phyloP scores from a whole-genome alignment of 2,329 filamentous ascomycete genomes.

The Aotearoamyces nothofagi region DNA sequence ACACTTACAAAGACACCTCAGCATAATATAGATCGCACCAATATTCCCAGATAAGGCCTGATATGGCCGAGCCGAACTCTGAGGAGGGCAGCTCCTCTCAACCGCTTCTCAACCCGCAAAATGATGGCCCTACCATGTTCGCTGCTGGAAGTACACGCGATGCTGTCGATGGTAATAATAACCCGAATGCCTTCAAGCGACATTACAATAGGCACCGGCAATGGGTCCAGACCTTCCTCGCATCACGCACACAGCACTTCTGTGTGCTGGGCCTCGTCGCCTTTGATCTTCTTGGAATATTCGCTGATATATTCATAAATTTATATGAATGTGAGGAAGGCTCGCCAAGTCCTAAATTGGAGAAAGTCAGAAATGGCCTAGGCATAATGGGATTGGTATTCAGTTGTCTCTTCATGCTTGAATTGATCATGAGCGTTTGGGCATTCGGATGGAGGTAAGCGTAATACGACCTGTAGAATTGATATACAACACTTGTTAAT shows the following conservation, averaged over 20 bases:
- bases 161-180: too few species aligned
- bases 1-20: too few species aligned
- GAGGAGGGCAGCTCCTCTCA: too few species aligned
- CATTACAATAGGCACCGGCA: too few species aligned
- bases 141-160: too few species aligned
- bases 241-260: constrained; percentile 32
- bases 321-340: constrained; percentile 30
- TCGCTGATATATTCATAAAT: constrained; percentile 34
- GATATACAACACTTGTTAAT: not conserved
- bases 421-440: constrained; percentile 41
- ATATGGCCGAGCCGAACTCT: too few species aligned
- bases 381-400: constrained; percentile 39
- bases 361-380: constrained; percentile 26
- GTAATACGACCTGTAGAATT: not conserved
- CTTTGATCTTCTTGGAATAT: constrained; percentile 33
- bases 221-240: constrained; percentile 22
- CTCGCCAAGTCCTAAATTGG: constrained; percentile 15
- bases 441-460: constrained; percentile 44
- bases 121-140: too few species aligned
- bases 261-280: constrained; percentile 30
- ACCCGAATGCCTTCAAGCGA: too few species aligned
- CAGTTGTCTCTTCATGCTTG: constrained; percentile 48
- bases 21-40: too few species aligned
- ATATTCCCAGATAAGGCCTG: too few species aligned
- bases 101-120: too few species aligned